Base-by-base conservation (phyloP, 2,329 filamentous ascomycete species). In the Xylariaceae sp. region DNA sequence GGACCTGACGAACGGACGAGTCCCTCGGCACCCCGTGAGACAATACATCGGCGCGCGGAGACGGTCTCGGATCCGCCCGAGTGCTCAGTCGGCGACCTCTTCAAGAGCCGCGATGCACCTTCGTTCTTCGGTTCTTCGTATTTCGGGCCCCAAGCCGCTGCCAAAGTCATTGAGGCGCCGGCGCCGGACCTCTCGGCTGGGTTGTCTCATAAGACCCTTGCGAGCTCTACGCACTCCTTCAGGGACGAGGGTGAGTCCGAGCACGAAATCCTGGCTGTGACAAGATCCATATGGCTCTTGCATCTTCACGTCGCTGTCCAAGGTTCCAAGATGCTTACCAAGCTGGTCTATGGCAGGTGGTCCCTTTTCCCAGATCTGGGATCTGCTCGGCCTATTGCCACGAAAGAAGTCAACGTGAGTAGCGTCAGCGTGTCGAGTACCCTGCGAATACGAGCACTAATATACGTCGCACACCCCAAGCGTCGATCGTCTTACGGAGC, bases 361-460 rank as follows among this genome's bases (percentile, higher is more conserved):
- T 2, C 48, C 46, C 1, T 50, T 41, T 24, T 65, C 61, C 3
- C 65, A 66, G 32, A 62, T 67, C 11, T 69, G 66, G 66, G 66
- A 69, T 35, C 48, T 69, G 1, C 51, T 68, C 4, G 66, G 66
- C 0, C 44, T 61, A 2, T 45, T 69, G 6, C 66, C 66, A 2
- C 58, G 65, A 1, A 61, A 60, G 24, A 66, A 65, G 44, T 49
- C 57, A 1, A 60, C 57, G 0, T 26, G 22, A 26, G 22, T 26
- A 26, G 6, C 22, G 11, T 26, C 22, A 26, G 6, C 22, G 11
- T 26, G 6, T 26, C 6, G 6, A 26, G 22, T 26, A 26, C 22
- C 22, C 11, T 26, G 22, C 22, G 6, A n/a, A n/a, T n/a, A n/a
- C n/a, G n/a, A n/a, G n/a, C n/a, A n/a, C n/a, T n/a, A n/a, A n/a